phyloP scores from a whole-genome alignment of 148 eudicot species.

The Cornus kousa region DNA sequence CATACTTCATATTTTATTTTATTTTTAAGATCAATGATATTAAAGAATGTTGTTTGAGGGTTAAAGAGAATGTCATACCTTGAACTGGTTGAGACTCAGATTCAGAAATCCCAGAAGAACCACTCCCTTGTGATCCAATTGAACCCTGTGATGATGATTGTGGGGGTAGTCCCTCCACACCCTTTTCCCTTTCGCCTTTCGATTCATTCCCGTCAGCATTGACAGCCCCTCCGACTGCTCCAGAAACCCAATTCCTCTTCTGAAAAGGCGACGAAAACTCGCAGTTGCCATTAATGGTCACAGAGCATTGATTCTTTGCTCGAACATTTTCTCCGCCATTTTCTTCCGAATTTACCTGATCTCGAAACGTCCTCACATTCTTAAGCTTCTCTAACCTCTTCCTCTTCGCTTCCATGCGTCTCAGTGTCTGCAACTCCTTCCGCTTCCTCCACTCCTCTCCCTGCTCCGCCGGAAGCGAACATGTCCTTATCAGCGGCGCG shows the following conservation, averaged over 20 bases:
- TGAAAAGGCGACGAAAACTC: background rate
- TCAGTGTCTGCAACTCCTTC: slow-evolving; percentile 47
- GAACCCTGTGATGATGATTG: slow-evolving; percentile 20
- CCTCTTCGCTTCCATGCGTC: slow-evolving; percentile 51
- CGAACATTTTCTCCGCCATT: background rate
- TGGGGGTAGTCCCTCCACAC: background rate
- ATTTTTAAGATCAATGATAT: too few species aligned
- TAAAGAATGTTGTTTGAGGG: too few species aligned
- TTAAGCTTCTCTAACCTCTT: slow-evolving; percentile 49
- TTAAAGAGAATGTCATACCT: slow-evolving; percentile 18
- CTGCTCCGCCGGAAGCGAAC: slow-evolving; percentile 44
- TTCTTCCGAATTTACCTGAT: background rate
- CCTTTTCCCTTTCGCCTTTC: background rate
- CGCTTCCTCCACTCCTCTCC: slow-evolving; percentile 51
- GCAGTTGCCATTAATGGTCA: background rate
- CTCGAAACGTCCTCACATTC: slow-evolving; percentile 21
- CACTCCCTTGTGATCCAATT: slow-evolving; percentile 31
- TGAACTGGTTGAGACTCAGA: slow-evolving; percentile 16
- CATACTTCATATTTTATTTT: too few species aligned
- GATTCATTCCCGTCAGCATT: background rate
- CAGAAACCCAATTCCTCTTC: background rate
- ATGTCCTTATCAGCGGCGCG: slow-evolving; percentile 35
- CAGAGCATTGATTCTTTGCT: background rate
- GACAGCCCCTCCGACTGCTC: background rate
- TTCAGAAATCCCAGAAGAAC: slow-evolving; percentile 32